Percentiles rank a stretch among this genome's conserved stretches.
phyloP scores from a whole-genome alignment of 805 yeast species.

The Candida maris region DNA sequence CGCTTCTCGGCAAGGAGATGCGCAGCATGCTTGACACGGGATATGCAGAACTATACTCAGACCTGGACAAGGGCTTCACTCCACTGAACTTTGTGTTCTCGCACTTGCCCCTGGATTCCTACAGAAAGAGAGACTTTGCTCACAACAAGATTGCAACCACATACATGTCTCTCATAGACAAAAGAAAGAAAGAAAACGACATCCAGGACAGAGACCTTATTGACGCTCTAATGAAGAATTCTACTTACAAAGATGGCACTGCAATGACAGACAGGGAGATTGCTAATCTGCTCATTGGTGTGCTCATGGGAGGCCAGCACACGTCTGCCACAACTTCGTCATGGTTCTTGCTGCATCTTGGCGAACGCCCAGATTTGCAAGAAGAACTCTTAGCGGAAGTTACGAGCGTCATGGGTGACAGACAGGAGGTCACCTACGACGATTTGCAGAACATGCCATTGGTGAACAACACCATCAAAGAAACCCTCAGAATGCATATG shows the following conservation, averaged over 20 bases:
- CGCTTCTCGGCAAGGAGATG: constrained; percentile 88
- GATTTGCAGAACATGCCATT: constrained; percentile 77
- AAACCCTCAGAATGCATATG: constrained; percentile 92
- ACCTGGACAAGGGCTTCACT: constrained; percentile 94
- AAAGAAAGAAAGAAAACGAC: constrained; percentile 74
- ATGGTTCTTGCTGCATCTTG: constrained; percentile 90
- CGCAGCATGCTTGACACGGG: constrained; percentile 76
- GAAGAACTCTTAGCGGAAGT: constrained; percentile 78
- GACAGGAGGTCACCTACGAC: constrained; percentile 69
- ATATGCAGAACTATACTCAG: constrained; percentile 82
- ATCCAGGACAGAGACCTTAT: constrained; percentile 83
- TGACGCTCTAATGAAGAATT: constrained; percentile 77
- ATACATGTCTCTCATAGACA: constrained; percentile 71
- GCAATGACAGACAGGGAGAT: constrained; percentile 94
- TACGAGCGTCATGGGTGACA: constrained; percentile 53
- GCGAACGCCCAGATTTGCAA: constrained; percentile 81
- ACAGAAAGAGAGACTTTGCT: constrained; percentile 82
- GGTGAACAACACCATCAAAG: constrained; percentile 80
- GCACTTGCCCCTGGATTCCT: constrained; percentile 73
- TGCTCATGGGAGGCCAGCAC: constrained; percentile 99
- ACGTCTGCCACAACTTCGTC: constrained; percentile 95
- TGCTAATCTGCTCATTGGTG: constrained; percentile 90
- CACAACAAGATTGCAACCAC: constrained; percentile 77
- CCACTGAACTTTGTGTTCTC: constrained; percentile 96
- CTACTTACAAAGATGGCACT: constrained; percentile 90